These are phyloP conservation scores for Didymella arachidicola DNA, from an alignment of 2,329 filamentous ascomycete species.

Conservation along the genomic window DNA sequence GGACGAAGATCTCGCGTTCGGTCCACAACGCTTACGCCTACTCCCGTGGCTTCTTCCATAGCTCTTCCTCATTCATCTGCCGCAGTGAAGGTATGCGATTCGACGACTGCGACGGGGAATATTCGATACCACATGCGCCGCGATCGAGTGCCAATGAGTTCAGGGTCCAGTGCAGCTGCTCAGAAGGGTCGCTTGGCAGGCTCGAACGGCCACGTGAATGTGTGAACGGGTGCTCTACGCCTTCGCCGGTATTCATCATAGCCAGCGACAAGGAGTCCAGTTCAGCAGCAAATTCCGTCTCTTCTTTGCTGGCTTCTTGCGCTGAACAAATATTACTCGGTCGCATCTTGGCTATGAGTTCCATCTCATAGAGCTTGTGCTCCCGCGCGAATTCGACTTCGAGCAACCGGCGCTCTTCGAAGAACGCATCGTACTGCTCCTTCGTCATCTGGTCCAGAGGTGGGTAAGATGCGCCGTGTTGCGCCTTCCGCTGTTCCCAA, in stretches of 20 bases:
- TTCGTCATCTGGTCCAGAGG: constrained; percentile 40
- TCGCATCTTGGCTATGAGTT: constrained; percentile 34
- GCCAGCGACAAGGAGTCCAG: constrained; percentile 45
- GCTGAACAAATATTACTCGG: constrained; percentile 44
- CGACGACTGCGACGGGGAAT: constrained; percentile 27
- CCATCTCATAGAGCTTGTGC: constrained; percentile 36
- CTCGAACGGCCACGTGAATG: constrained; percentile 32
- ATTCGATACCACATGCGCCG: constrained; percentile 46
- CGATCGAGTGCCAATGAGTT: constrained; percentile 43
- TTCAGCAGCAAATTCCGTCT: constrained; percentile 42
- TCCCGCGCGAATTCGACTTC: constrained; percentile 40
- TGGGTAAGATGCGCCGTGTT: constrained; percentile 41
- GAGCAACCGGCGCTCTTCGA: constrained; percentile 39
- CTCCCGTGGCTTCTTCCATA: constrained; percentile 38
- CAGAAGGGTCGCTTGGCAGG: constrained; percentile 43
- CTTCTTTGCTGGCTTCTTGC: constrained; percentile 41
- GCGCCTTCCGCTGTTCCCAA: constrained; percentile 38
- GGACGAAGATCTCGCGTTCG: neutral
- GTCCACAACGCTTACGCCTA: constrained; percentile 1
- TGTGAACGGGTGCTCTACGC: constrained; percentile 15
- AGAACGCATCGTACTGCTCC: constrained; percentile 45
- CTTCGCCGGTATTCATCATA: constrained; percentile 35
- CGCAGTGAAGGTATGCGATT: constrained; percentile 22
- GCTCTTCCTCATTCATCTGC: constrained; percentile 31
- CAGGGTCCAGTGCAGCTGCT: constrained; percentile 48